Conservation (phyloP, 495 filamentous ascomycete genomes). For the Lepraria neglecta region DNA sequence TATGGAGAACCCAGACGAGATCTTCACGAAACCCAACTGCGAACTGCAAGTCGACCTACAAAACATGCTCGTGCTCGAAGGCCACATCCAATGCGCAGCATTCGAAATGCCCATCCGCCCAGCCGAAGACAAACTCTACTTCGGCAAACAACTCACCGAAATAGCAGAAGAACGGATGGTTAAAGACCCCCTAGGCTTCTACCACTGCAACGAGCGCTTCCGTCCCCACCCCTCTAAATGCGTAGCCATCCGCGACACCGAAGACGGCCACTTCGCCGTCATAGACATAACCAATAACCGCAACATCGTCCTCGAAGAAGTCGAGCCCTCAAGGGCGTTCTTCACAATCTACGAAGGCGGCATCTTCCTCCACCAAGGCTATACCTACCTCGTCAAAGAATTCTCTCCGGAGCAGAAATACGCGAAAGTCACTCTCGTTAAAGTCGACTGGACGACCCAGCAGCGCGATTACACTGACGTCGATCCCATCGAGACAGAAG, state of each 20-base stretch:
- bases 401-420: conserved; percentile 72
- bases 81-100: conserved; percentile 92
- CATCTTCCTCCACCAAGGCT: conserved; percentile 94
- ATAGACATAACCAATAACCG: conserved; percentile 77
- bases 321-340: conserved; percentile 91
- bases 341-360: conserved; percentile 97
- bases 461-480: conserved; percentile 94
- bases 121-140: conserved; percentile 68
- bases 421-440: conserved; percentile 69
- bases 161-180: conserved; percentile 70
- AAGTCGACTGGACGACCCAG: conserved; percentile 90
- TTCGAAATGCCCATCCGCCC: conserved; percentile 87
- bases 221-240: conserved; percentile 74
- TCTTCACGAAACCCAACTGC: conserved; percentile 89
- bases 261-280: conserved; percentile 89
- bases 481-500: conserved; percentile 84
- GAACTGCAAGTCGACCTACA: conserved; percentile 83
- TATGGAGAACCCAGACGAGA: conserved; percentile 93
- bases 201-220: conserved; percentile 83
- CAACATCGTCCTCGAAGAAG: conserved; percentile 84
- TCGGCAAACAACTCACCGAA: conserved; percentile 64
- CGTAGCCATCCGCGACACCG: conserved; percentile 85
- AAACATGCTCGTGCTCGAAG: conserved; percentile 86
- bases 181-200: conserved; percentile 72
- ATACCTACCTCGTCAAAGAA: conserved; percentile 84